Percentiles rank a stretch among this genome's conserved stretches.
These are phyloP conservation scores for Phytophthora sp. DNA, from an alignment of 352 stramenopile genomes.

Conservation along the genomic window DNA sequence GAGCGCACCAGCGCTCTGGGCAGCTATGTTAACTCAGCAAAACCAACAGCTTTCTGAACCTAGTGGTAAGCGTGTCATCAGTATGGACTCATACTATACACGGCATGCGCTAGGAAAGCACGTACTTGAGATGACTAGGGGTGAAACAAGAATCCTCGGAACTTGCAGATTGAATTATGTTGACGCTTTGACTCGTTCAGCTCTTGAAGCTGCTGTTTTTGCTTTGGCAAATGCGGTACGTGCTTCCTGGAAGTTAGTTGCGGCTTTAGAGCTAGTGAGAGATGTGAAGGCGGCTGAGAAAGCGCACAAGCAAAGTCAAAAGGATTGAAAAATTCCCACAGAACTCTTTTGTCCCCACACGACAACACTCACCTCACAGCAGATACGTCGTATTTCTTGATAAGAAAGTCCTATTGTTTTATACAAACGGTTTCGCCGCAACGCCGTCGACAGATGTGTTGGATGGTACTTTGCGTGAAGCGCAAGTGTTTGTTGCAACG, in stretches of 20 bases:
- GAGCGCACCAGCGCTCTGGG: neutral
- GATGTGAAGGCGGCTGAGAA: constrained; percentile 1
- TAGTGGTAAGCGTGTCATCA: neutral
- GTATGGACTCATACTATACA: constrained; percentile 1
- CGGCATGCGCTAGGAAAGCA: constrained; percentile 1
- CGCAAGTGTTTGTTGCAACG: neutral
- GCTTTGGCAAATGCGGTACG: neutral
- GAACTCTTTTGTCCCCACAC: neutral
- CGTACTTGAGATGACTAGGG: neutral
- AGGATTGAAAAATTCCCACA: neutral
- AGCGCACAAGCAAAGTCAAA: neutral
- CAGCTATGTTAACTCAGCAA: neutral
- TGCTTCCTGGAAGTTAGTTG: constrained; percentile 3
- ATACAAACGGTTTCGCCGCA: neutral
- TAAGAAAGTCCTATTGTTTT: constrained; percentile 7
- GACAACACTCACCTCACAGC: neutral
- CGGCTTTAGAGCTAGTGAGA: neutral
- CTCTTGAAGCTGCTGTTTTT: neutral
- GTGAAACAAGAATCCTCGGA: neutral
- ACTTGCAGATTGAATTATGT: neutral
- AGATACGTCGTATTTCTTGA: constrained; percentile 1
- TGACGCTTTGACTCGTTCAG: neutral
- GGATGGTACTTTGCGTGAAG: neutral
- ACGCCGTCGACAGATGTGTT: neutral
- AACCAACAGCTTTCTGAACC: neutral